Evolutionary conservation across 2,329 filamentous ascomycete species (phyloP), one percentile per base, ranked within the genome.

Genomic region (Cercospora zeae-maydis): DNA sequence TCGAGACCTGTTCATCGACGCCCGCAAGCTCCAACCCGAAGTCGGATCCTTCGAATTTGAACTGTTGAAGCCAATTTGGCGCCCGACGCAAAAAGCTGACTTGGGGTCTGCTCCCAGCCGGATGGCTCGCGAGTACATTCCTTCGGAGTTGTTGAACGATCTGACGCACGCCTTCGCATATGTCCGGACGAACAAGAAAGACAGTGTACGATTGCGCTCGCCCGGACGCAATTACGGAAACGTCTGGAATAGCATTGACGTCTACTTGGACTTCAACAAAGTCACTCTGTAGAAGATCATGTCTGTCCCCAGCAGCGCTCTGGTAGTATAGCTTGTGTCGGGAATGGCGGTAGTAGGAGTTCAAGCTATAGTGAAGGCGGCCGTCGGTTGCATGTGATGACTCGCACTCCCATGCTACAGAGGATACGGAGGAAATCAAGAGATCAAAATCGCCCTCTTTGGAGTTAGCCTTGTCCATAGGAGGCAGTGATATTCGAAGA

Each of bases 271-370:
- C 76, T 71, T 99, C 95, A 62, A 97, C 85, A 1, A 88, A 90
- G 72, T 99, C 93, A 0, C 90, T 96, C 36, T 92, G 87, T 2
- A 98, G 83, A 5, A 99, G 82, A 71, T 96, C 92, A 72, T 96
- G 93, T 57, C 92, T 88, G 63, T 87, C 86, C 4, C 92, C 90
- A 9, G 87, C 85, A 21, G 89, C 88, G 0, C 92, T 96, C 73
- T 97, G 96, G 74, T 99, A 99, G 75, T 98, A 99, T 0, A 99
- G 83, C 67, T 92, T 86, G 74, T 97, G 92, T 0, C 91, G 90
- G 66, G 93, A 88, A 62, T 98, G 81, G 51, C 95, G 85, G 74
- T 96, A 87, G 3, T 90, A 89, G 0, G 92, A 92, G 13, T 87
- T 87, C 0, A 99, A 79, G 4, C 90, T 91, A 76, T 99, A 99